These are phyloP conservation scores for Thielaviopsis populi DNA, from an alignment of 2,329 filamentous ascomycete genomes.

Conservation along the genomic window DNA sequence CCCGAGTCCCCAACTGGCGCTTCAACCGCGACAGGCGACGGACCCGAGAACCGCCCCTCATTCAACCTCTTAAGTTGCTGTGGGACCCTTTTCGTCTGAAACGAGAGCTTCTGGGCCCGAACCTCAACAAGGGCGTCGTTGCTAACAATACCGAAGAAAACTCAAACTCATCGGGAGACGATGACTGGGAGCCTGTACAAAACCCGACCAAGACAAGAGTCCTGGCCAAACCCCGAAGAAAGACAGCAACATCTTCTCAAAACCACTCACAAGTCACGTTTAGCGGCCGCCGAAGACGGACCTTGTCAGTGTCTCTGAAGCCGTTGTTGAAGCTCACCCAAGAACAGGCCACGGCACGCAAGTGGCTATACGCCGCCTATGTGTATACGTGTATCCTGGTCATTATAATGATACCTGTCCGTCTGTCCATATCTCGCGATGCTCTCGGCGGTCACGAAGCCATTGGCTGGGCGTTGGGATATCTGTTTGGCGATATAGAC, in stretches of 20 bases:
- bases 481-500: slow-evolving; percentile 66
- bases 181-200: not conserved
- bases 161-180: not conserved
- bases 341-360: slow-evolving; percentile 57
- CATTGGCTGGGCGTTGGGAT: slow-evolving; percentile 82
- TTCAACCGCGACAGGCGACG: slow-evolving; percentile 44
- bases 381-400: slow-evolving; percentile 53
- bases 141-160: not conserved
- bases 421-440: slow-evolving; percentile 49
- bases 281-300: slow-evolving; percentile 50
- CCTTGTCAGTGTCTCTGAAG: slow-evolving; percentile 47
- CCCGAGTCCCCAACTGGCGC: slow-evolving; percentile 81
- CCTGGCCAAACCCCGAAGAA: not conserved
- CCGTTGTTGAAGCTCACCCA: slow-evolving; percentile 71
- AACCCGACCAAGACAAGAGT: not conserved
- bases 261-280: not conserved
- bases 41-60: not conserved
- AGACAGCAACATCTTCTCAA: not conserved
- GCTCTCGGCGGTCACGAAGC: slow-evolving; percentile 64
- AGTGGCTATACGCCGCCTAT: slow-evolving; percentile 71
- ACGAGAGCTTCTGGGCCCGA: slow-evolving; percentile 16
- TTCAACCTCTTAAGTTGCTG: slow-evolving; percentile 5
- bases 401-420: slow-evolving; percentile 56
- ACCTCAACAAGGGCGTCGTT: slow-evolving; percentile 22
- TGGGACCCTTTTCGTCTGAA: slow-evolving; percentile 12